Conservation (phyloP, 176 grass and related monocot species). For the Aegilops bicornis region DNA sequence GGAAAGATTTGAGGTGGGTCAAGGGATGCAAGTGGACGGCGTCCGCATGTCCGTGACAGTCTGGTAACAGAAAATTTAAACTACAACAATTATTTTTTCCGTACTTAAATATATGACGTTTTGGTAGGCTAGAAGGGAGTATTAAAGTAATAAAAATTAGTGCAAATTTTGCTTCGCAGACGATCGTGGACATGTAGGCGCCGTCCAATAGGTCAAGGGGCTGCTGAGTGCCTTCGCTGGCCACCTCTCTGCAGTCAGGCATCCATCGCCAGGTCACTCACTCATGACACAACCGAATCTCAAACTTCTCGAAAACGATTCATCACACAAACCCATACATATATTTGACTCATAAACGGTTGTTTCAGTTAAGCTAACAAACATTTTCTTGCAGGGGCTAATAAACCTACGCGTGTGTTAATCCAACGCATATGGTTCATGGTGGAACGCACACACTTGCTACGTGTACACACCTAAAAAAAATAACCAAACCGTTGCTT, state of each 20-base stretch:
- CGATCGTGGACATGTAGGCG: too few species aligned
- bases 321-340: neutral
- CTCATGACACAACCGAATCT: neutral
- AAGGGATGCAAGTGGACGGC: too few species aligned
- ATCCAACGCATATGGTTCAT: neutral
- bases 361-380: too few species aligned
- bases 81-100: too few species aligned
- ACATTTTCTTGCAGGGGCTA: neutral
- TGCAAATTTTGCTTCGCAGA: too few species aligned
- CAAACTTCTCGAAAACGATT: constrained; percentile 8
- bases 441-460: neutral
- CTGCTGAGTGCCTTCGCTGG: constrained; percentile 31
- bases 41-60: too few species aligned
- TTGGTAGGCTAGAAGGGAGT: too few species aligned
- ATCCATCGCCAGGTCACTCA: neutral
- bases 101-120: too few species aligned
- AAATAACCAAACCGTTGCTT: constrained; percentile 21
- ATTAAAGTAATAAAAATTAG: too few species aligned
- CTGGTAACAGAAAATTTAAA: too few species aligned
- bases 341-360: neutral
- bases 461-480: neutral
- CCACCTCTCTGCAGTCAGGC: neutral
- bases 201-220: too few species aligned
- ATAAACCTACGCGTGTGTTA: neutral
- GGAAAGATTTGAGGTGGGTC: too few species aligned